phyloP scores from a whole-genome alignment of 371 early-diverging fungal species.

The Rhizopus microsporus region DNA sequence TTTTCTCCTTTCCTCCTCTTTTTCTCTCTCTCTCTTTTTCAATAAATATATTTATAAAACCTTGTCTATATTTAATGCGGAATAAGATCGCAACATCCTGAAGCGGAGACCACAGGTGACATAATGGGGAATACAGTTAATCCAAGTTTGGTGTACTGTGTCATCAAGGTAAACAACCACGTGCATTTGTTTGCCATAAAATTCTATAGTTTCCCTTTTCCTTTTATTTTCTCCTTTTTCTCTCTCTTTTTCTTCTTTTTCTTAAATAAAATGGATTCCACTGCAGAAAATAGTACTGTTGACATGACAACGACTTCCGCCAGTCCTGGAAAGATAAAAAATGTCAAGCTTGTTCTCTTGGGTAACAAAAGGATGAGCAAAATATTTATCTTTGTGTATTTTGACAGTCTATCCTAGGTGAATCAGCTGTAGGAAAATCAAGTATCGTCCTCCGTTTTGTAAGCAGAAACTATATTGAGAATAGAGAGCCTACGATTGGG shows the following conservation, averaged over 20 bases:
- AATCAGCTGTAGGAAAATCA: conserved; percentile 88
- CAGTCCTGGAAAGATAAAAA: conserved; percentile 40
- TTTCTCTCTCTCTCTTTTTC: too few relatives aligned
- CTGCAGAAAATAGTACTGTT: neutral
- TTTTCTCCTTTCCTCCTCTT: too few relatives aligned
- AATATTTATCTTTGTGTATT: neutral
- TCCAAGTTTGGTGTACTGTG: too few relatives aligned
- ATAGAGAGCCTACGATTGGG: conserved; percentile 97
- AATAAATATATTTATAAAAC: too few relatives aligned
- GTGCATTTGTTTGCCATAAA: neutral
- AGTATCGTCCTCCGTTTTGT: conserved; percentile 86
- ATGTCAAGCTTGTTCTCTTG: conserved; percentile 73
- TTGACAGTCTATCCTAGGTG: conserved; percentile 53
- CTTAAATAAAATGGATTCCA: neutral
- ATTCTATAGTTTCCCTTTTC: neutral
- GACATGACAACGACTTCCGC: neutral
- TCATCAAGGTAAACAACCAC: conserved; percentile 2
- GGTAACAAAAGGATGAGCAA: conserved; percentile 40
- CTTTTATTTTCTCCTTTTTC: neutral
- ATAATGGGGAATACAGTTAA: too few relatives aligned
- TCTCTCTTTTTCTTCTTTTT: neutral
- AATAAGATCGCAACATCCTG: too few relatives aligned
- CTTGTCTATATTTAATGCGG: too few relatives aligned
- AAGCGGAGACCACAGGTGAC: too few relatives aligned
- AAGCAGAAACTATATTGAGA: conserved; percentile 92